Base-by-base conservation (phyloP, 306 rosid genomes). In the Vigna unguiculata region DNA sequence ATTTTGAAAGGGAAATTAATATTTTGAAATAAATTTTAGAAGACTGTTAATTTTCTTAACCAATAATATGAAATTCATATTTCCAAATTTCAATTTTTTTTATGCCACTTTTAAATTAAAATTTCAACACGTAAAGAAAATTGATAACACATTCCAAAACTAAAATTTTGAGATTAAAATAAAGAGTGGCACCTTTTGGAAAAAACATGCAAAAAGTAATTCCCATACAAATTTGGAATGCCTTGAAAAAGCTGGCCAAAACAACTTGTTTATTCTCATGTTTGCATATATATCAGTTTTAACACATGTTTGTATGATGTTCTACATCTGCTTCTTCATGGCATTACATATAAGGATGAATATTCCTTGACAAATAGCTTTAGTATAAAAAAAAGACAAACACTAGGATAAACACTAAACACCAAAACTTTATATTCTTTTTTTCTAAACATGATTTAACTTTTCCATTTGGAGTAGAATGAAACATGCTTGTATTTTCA, bases 341-440 rank as follows among this genome's bases (percentile, higher is more conserved):
- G 86, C 90, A 38, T 80, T 79, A 28, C 36, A 17, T 59, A 54
- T 12, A 12, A 52, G 61, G 17, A 51, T 80, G 91, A 90, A 81
- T 84, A 84, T 87, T 87, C 86, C 87, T 69, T 61, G 62, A 41
- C 57, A 68, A 59, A 55, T 57, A 24, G 41, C 77, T 58, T 41
- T 63, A 24, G 13, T 57, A 58, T 49, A 34, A 68, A 60, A 68
- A 60, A 45, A 62, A 38, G 17, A 71, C 3, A 47, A 41, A 49
- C 4, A 63, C 49, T 32, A 24, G 38, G 71, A 71, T 46, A 51
- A 55, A 71, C 61, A 63, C 38, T 15, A 24, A 54, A 17, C 49
- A 34, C 66, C 60, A 72, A 24, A 48, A 49, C 46, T 2, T 9
- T 0, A 47, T 65, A 58, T 72, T 64, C 55, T 53, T 28, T 51